Evolutionary conservation across 495 filamentous ascomycete genomes (phyloP), one percentile per base, ranked within the genome.

Genomic region (Thermothielavioides terrestris): DNA sequence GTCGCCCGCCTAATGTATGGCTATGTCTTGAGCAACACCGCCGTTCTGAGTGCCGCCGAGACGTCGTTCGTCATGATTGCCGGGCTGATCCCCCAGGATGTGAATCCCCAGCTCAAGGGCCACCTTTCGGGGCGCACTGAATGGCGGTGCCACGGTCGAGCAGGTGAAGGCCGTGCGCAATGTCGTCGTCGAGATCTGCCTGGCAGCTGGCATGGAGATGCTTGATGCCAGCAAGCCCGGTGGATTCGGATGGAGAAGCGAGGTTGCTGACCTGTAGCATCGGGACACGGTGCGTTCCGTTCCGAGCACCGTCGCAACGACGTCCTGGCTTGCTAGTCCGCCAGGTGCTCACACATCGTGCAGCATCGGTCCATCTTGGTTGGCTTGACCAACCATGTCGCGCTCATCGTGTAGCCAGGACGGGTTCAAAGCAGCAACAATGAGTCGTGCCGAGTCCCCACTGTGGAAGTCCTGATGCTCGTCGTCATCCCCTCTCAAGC

Each of bases 81-180:
- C n/a, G 78, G 69, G 6, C 49, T 81, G 48, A 71, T 79, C 31
- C 74, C 74, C 12, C 75, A 77, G 62, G 75, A 78, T 53, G 74
- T 76, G 55, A 78, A 78, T 27, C 73, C 75, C 12, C 77, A 80
- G 50, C 49, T 80, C 14, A 78, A 78, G 53, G 77, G 77, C 2
- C 77, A 80, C 57, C 60, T 78, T n/a, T 17, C 68, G 67, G 48
- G 78, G 77, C 7, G 71, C 75, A 2, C 40, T 79, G 17, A 78
- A 78, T 44, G 74, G 73, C 40, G 76, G 75, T 0, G 76, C 72
- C 25, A 75, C 71, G 7, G 62, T 72, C 27, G 73, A 72, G 30
- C 64, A 78, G 54, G 76, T 81, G 1, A 57, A 59, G 46, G 76
- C 78, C 6, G 76, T 80, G 10, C 61, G 78, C 17, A 62, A 70